phyloP scores from a whole-genome alignment of 2,329 filamentous ascomycete genomes.

The Blastomyces gilchristii region DNA sequence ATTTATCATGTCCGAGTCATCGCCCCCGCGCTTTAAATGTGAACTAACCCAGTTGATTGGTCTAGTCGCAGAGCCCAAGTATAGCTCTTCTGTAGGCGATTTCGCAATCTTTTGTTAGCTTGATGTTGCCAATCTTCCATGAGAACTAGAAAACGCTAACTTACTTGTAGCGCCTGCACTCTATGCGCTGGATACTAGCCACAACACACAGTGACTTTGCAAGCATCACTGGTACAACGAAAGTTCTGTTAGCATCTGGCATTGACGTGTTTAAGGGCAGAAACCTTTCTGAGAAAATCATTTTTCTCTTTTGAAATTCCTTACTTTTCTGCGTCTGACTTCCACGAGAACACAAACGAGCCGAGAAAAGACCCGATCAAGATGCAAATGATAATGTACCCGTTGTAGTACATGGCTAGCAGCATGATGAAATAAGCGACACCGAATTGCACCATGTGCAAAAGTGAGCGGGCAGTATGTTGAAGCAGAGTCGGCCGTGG shows the following conservation, averaged over 20 bases:
- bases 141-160: no score
- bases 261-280: not conserved
- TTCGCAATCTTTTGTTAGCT: no score
- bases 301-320: not conserved
- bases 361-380: constrained; percentile 66
- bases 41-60: no score
- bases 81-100: no score
- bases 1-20: no score
- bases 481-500: constrained; percentile 49
- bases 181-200: constrained; percentile 10
- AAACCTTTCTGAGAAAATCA: no score
- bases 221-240: constrained; percentile 18
- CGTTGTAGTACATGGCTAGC: constrained; percentile 55
- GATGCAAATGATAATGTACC: constrained; percentile 72
- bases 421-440: constrained; percentile 72
- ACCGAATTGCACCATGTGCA: constrained; percentile 63
- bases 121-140: no score
- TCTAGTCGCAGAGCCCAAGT: no score
- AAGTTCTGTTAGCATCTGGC: not conserved
- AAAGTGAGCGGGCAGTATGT: constrained; percentile 54
- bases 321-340: constrained; percentile 27
- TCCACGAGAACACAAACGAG: constrained; percentile 64
- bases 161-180: no score
- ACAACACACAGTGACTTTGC: constrained; percentile 20
- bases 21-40: no score